Percentiles rank a stretch among this genome's conserved stretches.
phyloP scores from a whole-genome alignment of 1,284 basidiomycete species.

The Apiotrichum porosum region DNA sequence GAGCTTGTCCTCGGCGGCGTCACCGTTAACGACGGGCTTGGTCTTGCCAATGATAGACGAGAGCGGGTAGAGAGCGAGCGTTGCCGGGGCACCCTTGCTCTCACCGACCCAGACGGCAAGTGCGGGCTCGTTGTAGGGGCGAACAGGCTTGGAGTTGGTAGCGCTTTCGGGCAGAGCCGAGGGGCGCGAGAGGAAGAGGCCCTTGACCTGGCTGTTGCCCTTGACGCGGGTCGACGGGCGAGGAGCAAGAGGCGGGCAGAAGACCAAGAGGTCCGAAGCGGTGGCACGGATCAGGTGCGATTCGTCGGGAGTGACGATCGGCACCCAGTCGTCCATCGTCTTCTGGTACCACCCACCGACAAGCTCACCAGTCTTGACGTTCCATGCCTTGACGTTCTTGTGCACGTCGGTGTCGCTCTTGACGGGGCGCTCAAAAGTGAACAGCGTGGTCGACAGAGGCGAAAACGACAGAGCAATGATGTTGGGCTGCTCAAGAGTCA shows the following conservation, averaged over 20 bases:
- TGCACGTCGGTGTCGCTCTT: constrained; percentile 47
- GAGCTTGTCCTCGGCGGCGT: constrained; percentile 63
- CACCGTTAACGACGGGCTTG: constrained; percentile 25
- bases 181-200: constrained; percentile 41
- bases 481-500: constrained; percentile 55
- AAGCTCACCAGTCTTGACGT: constrained; percentile 37
- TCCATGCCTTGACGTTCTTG: constrained; percentile 47
- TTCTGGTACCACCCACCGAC: constrained; percentile 46
- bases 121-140: constrained; percentile 33
- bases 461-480: constrained; percentile 84
- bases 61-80: constrained; percentile 77
- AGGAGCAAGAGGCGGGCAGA: constrained; percentile 46
- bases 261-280: constrained; percentile 75
- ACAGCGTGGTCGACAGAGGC: constrained; percentile 83
- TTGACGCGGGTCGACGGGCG: constrained; percentile 37
- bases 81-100: constrained; percentile 94
- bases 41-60: constrained; percentile 53
- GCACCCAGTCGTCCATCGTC: constrained; percentile 52
- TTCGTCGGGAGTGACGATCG: constrained; percentile 89
- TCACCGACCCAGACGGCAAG: constrained; percentile 88
- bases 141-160: constrained; percentile 29
- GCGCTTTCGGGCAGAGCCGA: constrained; percentile 28
- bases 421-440: constrained; percentile 81
- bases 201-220: constrained; percentile 42
- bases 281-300: constrained; percentile 70